Conservation (phyloP, 306 rosid species). For the Citrullus mucosospermus region DNA sequence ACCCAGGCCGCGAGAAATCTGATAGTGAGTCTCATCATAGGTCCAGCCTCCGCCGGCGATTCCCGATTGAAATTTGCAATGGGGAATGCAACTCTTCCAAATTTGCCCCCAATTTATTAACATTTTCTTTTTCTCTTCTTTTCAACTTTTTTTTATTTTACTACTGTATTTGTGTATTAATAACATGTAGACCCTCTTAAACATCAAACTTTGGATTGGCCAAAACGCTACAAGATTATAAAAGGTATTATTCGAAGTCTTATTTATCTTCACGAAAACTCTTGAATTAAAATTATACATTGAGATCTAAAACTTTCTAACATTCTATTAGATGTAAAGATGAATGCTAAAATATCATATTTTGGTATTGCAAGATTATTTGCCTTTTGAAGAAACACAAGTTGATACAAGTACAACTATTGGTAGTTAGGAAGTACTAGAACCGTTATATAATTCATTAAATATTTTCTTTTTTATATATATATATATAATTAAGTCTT, state of each 20-base stretch:
- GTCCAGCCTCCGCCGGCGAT: neutral
- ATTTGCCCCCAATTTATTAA: neutral
- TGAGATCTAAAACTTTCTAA: constrained; percentile 34
- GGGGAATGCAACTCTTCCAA: neutral
- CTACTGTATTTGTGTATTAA: too few species aligned
- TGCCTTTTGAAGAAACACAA: constrained; percentile 12
- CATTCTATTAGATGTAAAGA: constrained; percentile 24
- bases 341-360: constrained; percentile 32
- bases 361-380: constrained; percentile 36
- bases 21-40: neutral
- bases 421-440: constrained; percentile 22
- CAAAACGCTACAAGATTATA: constrained; percentile 20
- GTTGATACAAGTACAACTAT: constrained; percentile 20
- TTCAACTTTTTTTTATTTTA: too few species aligned
- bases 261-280: constrained; percentile 35
- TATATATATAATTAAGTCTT: neutral
- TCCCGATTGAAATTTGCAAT: neutral
- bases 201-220: constrained; percentile 17
- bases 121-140: too few species aligned
- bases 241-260: constrained; percentile 21
- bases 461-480: too few species aligned
- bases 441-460: neutral
- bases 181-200: constrained; percentile 11
- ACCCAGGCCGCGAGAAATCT: neutral
- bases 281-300: constrained; percentile 20